Evolutionary conservation across 176 grass and related monocot genomes (phyloP).

Genomic region (Olyra latifolia): DNA sequence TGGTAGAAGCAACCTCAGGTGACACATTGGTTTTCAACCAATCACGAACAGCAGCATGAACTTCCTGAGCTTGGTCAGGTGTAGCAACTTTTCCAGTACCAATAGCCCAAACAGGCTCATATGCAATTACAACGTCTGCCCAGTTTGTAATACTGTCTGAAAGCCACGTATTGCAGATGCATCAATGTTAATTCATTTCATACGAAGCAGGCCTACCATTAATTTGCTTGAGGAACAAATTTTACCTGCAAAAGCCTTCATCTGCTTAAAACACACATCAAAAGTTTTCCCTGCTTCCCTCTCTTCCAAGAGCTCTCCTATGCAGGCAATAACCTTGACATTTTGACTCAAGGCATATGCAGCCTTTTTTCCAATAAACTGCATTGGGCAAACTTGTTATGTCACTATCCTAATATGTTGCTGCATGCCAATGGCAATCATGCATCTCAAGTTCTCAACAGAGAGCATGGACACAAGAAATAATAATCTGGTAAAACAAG

Average conservation of each 20-base stretch:
- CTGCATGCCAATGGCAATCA: not conserved
- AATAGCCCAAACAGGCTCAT: conserved; percentile 99
- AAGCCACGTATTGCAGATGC: conserved; percentile 33
- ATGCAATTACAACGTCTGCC: conserved; percentile 86
- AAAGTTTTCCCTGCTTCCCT: conserved; percentile 98
- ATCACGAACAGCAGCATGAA: conserved; percentile 82
- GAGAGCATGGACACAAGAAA: not conserved
- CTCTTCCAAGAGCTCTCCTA: conserved; percentile 96
- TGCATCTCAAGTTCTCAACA: not conserved
- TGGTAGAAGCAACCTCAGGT: conserved; percentile 77
- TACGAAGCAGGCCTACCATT: not conserved
- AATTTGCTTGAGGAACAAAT: not conserved
- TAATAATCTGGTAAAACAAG: not conserved
- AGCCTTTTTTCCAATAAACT: conserved; percentile 97
- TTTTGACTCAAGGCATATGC: conserved; percentile 97
- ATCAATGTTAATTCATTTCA: conserved; percentile 9
- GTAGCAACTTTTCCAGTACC: conserved; percentile 92
- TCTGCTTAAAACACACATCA: conserved; percentile 89
- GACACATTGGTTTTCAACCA: conserved; percentile 94
- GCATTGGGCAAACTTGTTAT: conserved; percentile 35
- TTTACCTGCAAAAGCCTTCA: conserved; percentile 93
- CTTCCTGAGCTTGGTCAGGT: conserved; percentile 94
- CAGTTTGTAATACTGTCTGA: conserved; percentile 85
- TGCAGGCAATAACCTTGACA: conserved; percentile 95
- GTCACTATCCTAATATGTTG: not conserved